phyloP scores from a whole-genome alignment of 495 filamentous ascomycete genomes.

The Ramalina intermedia region DNA sequence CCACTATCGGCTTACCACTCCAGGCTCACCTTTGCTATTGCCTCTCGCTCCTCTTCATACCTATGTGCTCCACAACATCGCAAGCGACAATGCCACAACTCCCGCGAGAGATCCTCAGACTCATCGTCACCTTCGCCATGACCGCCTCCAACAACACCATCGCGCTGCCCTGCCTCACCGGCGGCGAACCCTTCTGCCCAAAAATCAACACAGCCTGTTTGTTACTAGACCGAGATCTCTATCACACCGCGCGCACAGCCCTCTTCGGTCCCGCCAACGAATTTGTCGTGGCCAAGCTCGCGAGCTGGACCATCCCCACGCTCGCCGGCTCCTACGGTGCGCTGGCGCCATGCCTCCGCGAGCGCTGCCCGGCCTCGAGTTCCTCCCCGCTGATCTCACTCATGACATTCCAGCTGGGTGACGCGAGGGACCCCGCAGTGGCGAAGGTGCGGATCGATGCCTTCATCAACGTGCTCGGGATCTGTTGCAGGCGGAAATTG shows the following conservation, averaged over 20 bases:
- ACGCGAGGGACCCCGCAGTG: neutral
- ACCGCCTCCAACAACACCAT: neutral
- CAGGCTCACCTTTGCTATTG: no score
- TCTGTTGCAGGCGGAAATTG: neutral
- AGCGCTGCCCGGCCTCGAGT: neutral
- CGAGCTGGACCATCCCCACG: neutral
- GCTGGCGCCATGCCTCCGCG: neutral
- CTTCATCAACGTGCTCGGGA: neutral
- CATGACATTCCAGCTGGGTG: neutral
- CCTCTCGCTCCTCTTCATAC: no score
- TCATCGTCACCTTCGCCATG: constrained; percentile 2
- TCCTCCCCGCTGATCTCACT: neutral
- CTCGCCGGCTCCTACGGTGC: neutral
- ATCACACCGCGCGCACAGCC: neutral
- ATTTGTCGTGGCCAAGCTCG: neutral
- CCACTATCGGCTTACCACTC: no score
- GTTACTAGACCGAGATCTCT: neutral
- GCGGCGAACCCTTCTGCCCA: neutral
- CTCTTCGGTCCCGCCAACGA: neutral
- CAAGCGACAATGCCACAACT: neutral
- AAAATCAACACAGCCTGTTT: neutral
- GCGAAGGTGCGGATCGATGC: neutral
- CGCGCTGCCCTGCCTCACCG: neutral
- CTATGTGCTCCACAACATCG: neutral
- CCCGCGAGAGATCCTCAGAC: neutral